Evolutionary conservation across 140 eudicot genomes (phyloP).

Genomic region (Cichorium intybus): DNA sequence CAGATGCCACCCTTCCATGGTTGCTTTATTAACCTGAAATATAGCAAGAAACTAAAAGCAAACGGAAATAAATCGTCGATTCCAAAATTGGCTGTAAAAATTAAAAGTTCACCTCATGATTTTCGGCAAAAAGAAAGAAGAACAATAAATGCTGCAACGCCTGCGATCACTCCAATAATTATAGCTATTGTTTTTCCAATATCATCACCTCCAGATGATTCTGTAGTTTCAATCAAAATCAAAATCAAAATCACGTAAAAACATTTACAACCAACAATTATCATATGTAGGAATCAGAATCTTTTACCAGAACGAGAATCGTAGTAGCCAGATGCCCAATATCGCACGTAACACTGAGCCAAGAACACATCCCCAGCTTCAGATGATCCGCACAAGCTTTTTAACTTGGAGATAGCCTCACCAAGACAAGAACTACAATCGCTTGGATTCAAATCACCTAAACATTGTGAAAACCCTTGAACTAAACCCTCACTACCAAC

Average conservation of each 20-base stretch:
- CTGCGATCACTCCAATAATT: constrained; percentile 59
- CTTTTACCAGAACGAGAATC: constrained; percentile 50
- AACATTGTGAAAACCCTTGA: constrained; percentile 75
- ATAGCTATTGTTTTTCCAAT: constrained; percentile 79
- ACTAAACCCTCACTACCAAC: constrained; percentile 54
- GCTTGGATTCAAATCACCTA: constrained; percentile 51
- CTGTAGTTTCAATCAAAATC: constrained; percentile 20
- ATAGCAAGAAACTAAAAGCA: background rate
- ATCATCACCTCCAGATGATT: constrained; percentile 47
- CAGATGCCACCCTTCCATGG: background rate
- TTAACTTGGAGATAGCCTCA: constrained; percentile 53
- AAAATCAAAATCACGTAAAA: background rate
- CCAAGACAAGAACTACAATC: constrained; percentile 60
- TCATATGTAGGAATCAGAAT: background rate
- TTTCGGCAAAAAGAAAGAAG: constrained; percentile 62
- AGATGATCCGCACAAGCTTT: constrained; percentile 62
- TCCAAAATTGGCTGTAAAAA: background rate
- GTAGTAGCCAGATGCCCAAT: constrained; percentile 75
- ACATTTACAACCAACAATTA: background rate
- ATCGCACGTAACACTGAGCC: constrained; percentile 76
- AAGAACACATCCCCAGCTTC: constrained; percentile 70
- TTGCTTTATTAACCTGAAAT: constrained; percentile 20
- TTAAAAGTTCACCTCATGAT: constrained; percentile 29
- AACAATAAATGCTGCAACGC: constrained; percentile 50
- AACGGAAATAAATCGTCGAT: background rate